Percentiles rank a stretch among this genome's conserved stretches.
Conservation (phyloP, 2,329 filamentous ascomycete genomes). For the Botrytis byssoidea region DNA sequence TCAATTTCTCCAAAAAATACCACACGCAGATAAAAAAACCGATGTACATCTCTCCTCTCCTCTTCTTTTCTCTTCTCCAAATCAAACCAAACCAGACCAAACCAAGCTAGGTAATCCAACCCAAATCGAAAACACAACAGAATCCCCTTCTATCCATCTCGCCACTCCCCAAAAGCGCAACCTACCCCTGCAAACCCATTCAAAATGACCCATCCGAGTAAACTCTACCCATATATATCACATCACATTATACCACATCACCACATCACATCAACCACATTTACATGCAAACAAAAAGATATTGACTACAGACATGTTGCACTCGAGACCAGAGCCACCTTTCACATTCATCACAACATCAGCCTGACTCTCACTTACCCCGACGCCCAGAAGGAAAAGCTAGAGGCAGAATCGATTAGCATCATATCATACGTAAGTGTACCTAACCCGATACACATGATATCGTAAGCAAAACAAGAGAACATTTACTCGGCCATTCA, state of each 20-base stretch:
- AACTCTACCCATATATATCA: not conserved
- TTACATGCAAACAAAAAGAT: not conserved
- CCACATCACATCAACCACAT: not conserved
- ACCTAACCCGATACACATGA: too few relatives aligned
- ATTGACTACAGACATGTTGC: fast-evolving
- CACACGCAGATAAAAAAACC: not conserved
- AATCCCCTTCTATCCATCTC: too few relatives aligned
- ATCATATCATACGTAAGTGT: not conserved
- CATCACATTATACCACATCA: not conserved
- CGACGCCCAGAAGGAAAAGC: not conserved
- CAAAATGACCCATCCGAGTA: not conserved
- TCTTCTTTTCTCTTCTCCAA: not conserved
- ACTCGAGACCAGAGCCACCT: not conserved
- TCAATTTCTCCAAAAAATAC: not conserved
- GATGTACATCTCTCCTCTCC: not conserved
- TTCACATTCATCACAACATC: too few relatives aligned
- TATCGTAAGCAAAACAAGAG: not conserved
- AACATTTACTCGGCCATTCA: not conserved
- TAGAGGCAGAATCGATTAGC: not conserved
- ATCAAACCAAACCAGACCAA: not conserved
- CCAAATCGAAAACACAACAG: not conserved
- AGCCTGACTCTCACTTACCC: not conserved
- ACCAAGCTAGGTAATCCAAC: not conserved
- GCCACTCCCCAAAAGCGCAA: too few relatives aligned
- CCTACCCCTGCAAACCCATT: not conserved